Evolutionary conservation across 192 early-diverging fungal genomes (phyloP).

Genomic region (Umbelopsis sp.): DNA sequence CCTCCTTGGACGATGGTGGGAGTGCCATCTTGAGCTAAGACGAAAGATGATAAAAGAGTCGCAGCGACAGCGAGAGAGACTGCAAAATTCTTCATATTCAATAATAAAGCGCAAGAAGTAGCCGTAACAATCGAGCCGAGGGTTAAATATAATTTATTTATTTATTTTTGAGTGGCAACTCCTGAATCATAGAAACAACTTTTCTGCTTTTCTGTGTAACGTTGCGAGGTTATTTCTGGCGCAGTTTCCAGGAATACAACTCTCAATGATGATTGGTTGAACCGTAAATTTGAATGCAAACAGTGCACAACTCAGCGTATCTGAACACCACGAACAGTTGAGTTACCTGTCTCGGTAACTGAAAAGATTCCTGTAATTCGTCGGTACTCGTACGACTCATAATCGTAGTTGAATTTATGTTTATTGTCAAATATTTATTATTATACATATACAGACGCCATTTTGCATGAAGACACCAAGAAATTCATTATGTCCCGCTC

Average conservation of each 20-base stretch:
- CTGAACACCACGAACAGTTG: not conserved
- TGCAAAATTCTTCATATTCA: conserved; percentile 15
- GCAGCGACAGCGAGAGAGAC: conserved; percentile 2
- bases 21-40: conserved; percentile 23
- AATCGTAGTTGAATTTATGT: too few species aligned
- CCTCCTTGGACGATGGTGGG: not conserved
- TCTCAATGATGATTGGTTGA: not conserved
- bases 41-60: conserved; percentile 2
- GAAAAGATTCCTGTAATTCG: too few species aligned
- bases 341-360: too few species aligned
- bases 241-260: conserved; percentile 14
- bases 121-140: not conserved
- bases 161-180: conserved; percentile 1
- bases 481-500: not conserved
- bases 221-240: conserved; percentile 1
- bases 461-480: too few species aligned
- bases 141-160: not conserved
- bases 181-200: conserved; percentile 9
- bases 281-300: not conserved
- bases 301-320: not conserved
- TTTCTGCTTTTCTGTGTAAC: not conserved
- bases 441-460: too few species aligned
- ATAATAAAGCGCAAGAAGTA: not conserved
- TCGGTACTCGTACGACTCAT: too few species aligned
- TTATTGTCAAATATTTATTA: too few species aligned